Percentiles rank a stretch among this genome's conserved stretches.
Conservation (phyloP, 495 filamentous ascomycete species). For the Thozetella sp. region DNA sequence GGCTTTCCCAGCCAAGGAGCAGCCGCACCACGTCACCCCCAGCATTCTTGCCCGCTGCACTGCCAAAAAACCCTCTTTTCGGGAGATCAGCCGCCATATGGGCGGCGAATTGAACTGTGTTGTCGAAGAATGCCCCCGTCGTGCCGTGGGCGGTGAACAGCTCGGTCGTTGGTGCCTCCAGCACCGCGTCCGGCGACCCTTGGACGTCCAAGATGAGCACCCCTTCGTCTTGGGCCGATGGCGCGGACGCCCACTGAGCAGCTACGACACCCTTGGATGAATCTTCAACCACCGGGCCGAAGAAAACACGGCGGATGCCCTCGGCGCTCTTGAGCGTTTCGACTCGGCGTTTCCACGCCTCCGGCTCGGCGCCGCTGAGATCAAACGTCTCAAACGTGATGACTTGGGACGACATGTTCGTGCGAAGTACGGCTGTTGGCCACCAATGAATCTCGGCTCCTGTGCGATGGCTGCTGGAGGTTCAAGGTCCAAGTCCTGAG, state of each 20-base stretch:
- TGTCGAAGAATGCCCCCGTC: slow-evolving; percentile 16
- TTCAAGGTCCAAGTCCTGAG: no score
- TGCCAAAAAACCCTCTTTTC: background rate
- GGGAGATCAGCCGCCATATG: slow-evolving; percentile 4
- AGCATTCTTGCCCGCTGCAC: background rate
- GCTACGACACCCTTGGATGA: slow-evolving; percentile 5
- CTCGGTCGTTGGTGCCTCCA: slow-evolving; percentile 17
- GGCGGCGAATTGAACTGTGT: slow-evolving; percentile 8
- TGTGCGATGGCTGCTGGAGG: no score
- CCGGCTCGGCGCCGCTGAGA: background rate
- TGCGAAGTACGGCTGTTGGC: no score
- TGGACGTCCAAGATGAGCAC: slow-evolving; percentile 4
- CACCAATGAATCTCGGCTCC: no score
- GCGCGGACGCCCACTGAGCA: slow-evolving; percentile 5
- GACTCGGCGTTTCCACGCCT: background rate
- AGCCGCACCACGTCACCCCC: background rate
- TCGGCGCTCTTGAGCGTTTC: slow-evolving; percentile 8
- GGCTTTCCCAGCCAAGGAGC: slow-evolving; percentile 6
- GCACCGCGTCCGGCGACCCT: background rate
- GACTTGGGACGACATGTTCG: background rate
- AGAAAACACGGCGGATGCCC: slow-evolving; percentile 10
- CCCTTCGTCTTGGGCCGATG: background rate
- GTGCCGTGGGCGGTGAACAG: slow-evolving; percentile 14
- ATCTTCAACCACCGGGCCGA: slow-evolving; percentile 17
- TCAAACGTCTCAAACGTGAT: slow-evolving; percentile 10